Conservation (phyloP, 345 rosid genomes). For the Trapa bicornis region DNA sequence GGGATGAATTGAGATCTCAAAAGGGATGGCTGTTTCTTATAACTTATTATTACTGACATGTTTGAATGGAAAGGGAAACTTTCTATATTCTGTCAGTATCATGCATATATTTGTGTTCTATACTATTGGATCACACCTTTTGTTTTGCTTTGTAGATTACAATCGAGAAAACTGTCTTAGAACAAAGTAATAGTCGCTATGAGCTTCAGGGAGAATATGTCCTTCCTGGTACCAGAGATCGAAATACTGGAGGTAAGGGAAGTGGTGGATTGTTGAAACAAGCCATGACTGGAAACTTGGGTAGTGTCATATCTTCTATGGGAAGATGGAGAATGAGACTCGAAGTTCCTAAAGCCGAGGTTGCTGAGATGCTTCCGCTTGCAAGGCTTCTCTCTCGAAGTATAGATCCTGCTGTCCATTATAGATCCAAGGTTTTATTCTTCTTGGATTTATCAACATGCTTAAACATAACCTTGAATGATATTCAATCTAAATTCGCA, state of each 20-base stretch:
- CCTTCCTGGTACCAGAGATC: conserved; percentile 85
- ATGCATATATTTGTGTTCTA: not conserved
- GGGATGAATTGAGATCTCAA: no score
- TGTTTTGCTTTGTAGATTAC: conserved; percentile 42
- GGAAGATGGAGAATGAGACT: conserved; percentile 99
- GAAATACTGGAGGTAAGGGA: conserved; percentile 57
- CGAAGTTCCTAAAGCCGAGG: conserved; percentile 97
- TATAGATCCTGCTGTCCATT: conserved; percentile 92
- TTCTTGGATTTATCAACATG: conserved; percentile 3
- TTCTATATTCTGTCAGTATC: not conserved
- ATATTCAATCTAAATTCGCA: not conserved
- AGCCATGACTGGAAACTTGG: conserved; percentile 88
- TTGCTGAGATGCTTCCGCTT: conserved; percentile 98
- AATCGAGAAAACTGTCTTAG: conserved; percentile 82
- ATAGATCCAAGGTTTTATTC: conserved; percentile 74
- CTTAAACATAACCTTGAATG: not conserved
- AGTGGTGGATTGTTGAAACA: conserved; percentile 68
- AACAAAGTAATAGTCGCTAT: conserved; percentile 78
- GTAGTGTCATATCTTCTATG: conserved; percentile 94
- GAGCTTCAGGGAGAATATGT: conserved; percentile 99
- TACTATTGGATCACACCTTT: not conserved
- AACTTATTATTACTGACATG: no score
- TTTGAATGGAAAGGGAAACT: not conserved
- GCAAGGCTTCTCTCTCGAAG: conserved; percentile 96
- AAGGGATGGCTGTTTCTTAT: no score